These are phyloP conservation scores for Ustilaginoidea virens DNA, from an alignment of 2,329 filamentous ascomycete species.

Conservation along the genomic window DNA sequence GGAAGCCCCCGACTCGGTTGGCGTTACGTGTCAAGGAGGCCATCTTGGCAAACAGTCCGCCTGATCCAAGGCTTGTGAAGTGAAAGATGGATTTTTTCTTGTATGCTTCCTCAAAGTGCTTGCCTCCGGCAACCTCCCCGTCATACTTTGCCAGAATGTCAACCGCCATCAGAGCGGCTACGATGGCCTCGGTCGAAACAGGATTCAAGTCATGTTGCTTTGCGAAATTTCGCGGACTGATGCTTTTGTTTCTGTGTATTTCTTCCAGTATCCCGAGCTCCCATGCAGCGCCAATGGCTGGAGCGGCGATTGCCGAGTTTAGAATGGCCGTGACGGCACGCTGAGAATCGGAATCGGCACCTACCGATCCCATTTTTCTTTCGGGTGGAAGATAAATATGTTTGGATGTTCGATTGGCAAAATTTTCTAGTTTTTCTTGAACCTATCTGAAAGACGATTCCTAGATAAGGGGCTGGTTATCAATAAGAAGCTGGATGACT, in stretches of 20 bases:
- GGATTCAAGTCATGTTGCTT: not conserved
- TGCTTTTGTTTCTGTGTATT: not conserved
- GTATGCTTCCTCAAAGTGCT: constrained; percentile 4
- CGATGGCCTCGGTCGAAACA: not conserved
- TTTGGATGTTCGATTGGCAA: too few species aligned
- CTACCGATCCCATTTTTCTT: too few species aligned
- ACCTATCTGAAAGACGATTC: too few species aligned
- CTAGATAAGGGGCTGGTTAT: too few species aligned
- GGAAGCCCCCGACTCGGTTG: constrained; percentile 4
- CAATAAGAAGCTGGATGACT: too few species aligned
- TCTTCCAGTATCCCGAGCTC: constrained; percentile 6
- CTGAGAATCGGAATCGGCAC: too few species aligned
- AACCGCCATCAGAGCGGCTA: not conserved
- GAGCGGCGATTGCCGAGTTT: constrained; percentile 6
- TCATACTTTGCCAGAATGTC: not conserved
- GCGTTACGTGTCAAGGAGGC: constrained; percentile 5
- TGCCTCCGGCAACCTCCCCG: not conserved
- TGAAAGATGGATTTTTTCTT: constrained; percentile 5
- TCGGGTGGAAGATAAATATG: too few species aligned
- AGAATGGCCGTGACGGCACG: constrained; percentile 12
- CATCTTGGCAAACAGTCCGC: constrained; percentile 5
- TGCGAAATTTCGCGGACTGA: not conserved
- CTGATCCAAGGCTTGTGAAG: constrained; percentile 6
- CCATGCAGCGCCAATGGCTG: constrained; percentile 4
- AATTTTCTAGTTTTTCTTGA: too few species aligned